Evolutionary conservation across 2,329 filamentous ascomycete genomes (phyloP), one percentile per base, ranked within the genome.

Genomic region (Aspergillus sp.): DNA sequence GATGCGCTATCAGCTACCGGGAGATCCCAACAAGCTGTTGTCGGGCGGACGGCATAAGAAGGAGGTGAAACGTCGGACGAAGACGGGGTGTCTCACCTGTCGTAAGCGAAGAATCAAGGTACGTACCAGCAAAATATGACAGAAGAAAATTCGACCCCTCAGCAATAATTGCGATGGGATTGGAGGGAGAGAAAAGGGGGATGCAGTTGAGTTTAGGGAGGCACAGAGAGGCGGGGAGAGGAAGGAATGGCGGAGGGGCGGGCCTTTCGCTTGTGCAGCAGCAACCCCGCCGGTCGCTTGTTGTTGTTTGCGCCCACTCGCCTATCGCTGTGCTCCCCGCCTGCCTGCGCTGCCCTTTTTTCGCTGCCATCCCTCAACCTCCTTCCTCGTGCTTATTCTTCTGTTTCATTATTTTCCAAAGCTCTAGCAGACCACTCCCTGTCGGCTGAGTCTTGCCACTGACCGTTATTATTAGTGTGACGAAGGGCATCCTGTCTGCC

Each of bases 401-500:
- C 47, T 39, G 43, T 30, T 45, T 58, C 52, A 63, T 61, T 62
- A 60, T 61, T 61, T 51, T 70, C 68, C 51, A 63, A 62, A 63
- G 67, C 28, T 25, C 30, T 9, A 28, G n/a, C 25, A 32, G 36
- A 25, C 21, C 15, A 32, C 10, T 15, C 6, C 25, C 19, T 39
- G 9, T 25, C 39, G 17, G 23, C 28, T 25, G 32, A 19, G 30
- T 56, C 36, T 59, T 51, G 52, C 41, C 48, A 50, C 59, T 66
- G 30, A 64, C 52, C 28, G 13, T 21, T 38, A 50, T 38, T 62
- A 68, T 63, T 67, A 97, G 95, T 99, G 95, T 80, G 95, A 98
- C 85, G 95, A 99, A 83, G 88, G 87, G 63, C 92, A 97, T 77
- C 95, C 95, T 21, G 88, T 89, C 62, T 99, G 95, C 82, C 80